Evolutionary conservation across 805 yeast genomes (phyloP).

Genomic region (Kregervanrija pseudodelftensis): DNA sequence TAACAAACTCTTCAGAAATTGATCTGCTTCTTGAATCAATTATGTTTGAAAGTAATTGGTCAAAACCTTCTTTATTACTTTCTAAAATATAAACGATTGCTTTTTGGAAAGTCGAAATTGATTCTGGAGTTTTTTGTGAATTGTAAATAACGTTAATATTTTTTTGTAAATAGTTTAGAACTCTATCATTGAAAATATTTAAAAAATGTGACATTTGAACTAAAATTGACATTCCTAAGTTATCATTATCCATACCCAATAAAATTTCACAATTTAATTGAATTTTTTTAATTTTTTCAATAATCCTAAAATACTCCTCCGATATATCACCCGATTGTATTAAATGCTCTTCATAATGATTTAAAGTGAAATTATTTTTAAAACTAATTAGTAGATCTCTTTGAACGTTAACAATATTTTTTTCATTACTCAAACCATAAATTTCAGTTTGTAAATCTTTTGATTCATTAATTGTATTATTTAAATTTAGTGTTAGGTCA

Average conservation of each 20-base stretch:
- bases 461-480: constrained; percentile 19
- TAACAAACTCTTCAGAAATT: constrained; percentile 59
- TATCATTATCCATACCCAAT: constrained; percentile 61
- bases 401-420: constrained; percentile 36
- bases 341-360: constrained; percentile 62
- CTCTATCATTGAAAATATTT: constrained; percentile 45
- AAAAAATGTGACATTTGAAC: constrained; percentile 45
- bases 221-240: constrained; percentile 61
- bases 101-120: constrained; percentile 23
- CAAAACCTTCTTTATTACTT: constrained; percentile 43
- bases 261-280: constrained; percentile 63
- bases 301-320: constrained; percentile 48
- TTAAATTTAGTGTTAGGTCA: constrained; percentile 20
- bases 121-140: constrained; percentile 11
- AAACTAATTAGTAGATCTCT: constrained; percentile 46
- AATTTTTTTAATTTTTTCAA: constrained; percentile 57
- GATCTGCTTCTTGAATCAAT: constrained; percentile 60
- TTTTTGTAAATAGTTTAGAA: constrained; percentile 33
- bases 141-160: constrained; percentile 23
- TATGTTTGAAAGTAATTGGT: constrained; percentile 54
- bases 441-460: constrained; percentile 14
- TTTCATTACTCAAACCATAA: constrained; percentile 23
- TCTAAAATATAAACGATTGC: constrained; percentile 24
- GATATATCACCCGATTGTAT: constrained; percentile 26
- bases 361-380: constrained; percentile 57